Evolutionary conservation across 495 filamentous ascomycete species (phyloP).

Genomic region (Penicillium goetzii): DNA sequence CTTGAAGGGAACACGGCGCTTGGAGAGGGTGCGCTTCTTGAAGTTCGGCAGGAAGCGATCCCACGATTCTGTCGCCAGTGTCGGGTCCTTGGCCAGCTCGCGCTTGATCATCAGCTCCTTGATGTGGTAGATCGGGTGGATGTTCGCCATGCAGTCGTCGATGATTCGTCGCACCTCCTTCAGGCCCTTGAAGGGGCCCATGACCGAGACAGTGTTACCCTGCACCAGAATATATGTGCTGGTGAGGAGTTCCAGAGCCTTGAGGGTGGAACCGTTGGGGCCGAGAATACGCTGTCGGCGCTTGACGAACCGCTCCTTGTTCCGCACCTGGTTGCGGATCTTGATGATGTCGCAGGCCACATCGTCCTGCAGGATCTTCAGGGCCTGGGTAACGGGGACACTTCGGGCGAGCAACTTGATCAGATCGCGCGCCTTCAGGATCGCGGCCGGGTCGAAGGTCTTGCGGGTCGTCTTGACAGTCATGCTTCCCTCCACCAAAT

Average conservation of each 20-base stretch:
- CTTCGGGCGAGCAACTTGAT: slow-evolving; percentile 91
- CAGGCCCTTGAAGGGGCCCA: slow-evolving; percentile 89
- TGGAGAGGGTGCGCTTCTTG: slow-evolving; percentile 91
- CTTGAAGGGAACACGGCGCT: slow-evolving; percentile 79
- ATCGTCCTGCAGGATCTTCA: slow-evolving; percentile 93
- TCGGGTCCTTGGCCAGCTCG: slow-evolving; percentile 94
- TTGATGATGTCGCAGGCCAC: slow-evolving; percentile 93
- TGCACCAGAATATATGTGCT: slow-evolving; percentile 93
- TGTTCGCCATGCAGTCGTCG: slow-evolving; percentile 95
- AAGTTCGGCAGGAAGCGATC: slow-evolving; percentile 96
- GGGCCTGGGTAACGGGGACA: slow-evolving; percentile 83
- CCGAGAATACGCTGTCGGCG: slow-evolving; percentile 90
- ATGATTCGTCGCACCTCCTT: slow-evolving; percentile 91
- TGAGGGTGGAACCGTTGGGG: slow-evolving; percentile 81
- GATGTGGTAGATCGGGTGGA: slow-evolving; percentile 91
- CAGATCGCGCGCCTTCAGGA: slow-evolving; percentile 91
- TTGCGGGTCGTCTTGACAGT: slow-evolving; percentile 92
- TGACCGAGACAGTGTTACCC: slow-evolving; percentile 90
- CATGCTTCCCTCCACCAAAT: slow-evolving; percentile 96
- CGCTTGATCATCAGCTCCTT: slow-evolving; percentile 99
- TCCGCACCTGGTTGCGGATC: slow-evolving; percentile 83
- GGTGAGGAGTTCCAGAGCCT: slow-evolving; percentile 94
- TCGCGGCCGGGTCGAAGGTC: slow-evolving; percentile 91
- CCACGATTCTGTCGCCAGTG: slow-evolving; percentile 86
- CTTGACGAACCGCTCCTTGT: slow-evolving; percentile 98